Conservation (phyloP, 2,329 filamentous ascomycete species). For the Penicillium sp. region DNA sequence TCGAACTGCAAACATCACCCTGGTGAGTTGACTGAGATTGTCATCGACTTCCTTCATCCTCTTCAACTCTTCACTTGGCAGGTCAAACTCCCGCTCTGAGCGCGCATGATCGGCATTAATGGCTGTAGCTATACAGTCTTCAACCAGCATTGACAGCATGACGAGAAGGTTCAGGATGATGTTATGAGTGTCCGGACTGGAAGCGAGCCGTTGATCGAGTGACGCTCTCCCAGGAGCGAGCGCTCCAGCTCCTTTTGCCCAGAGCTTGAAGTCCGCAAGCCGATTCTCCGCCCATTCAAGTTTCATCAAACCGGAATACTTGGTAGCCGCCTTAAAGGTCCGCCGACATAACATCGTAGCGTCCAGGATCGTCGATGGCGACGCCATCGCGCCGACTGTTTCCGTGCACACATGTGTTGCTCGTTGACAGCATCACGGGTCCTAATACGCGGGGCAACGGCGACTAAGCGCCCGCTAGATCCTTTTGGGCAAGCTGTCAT, state of each 20-base stretch:
- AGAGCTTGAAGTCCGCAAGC: conserved; percentile 9
- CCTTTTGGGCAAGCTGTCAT: no score
- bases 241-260: neutral
- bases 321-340: neutral
- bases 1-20: neutral
- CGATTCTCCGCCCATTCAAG: conserved; percentile 9
- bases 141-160: neutral
- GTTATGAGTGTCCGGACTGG: neutral
- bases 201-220: neutral
- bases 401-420: no score
- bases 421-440: no score
- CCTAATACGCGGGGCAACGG: no score
- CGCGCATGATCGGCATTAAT: no score
- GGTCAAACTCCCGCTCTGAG: no score
- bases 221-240: neutral
- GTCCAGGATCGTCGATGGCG: neutral
- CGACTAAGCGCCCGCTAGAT: no score
- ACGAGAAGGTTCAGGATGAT: neutral
- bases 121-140: neutral
- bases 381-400: neutral
- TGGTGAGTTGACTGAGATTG: conserved; percentile 2
- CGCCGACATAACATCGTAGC: neutral
- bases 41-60: conserved; percentile 1
- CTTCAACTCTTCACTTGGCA: neutral
- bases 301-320: neutral